Percentiles rank a stretch among this genome's conserved stretches.
phyloP scores from a whole-genome alignment of 2,329 filamentous ascomycete species.

The Leptographium galeiforme region DNA sequence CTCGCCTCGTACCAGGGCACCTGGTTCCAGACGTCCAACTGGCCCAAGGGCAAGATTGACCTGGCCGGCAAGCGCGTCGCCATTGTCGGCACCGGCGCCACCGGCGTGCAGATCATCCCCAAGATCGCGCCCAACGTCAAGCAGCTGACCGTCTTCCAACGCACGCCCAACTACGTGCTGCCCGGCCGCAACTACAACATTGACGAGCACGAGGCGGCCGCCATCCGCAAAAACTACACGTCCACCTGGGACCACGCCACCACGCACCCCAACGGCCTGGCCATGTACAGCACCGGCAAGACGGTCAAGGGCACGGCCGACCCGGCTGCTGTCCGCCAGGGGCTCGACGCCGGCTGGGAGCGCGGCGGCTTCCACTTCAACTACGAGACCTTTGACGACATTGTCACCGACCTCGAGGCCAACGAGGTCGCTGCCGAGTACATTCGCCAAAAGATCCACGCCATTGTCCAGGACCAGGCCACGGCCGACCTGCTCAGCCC shows the following conservation, averaged over 20 bases:
- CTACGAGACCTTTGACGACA: conserved; percentile 12
- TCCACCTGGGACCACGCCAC: neutral
- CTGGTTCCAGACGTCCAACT: conserved; percentile 48
- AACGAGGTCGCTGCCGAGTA: conserved; percentile 18
- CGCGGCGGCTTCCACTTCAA: conserved; percentile 5
- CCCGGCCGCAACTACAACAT: conserved; percentile 15
- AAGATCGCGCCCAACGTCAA: conserved; percentile 49
- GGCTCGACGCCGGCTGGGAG: conserved; percentile 5
- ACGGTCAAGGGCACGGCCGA: neutral
- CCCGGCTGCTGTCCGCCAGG: neutral
- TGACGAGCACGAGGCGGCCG: neutral
- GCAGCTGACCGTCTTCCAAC: conserved; percentile 66
- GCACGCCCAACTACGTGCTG: conserved; percentile 58
- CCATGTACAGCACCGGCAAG: conserved; percentile 3
- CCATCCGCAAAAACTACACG: neutral
- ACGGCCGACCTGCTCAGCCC: conserved; percentile 22
- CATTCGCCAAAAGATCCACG: conserved; percentile 21
- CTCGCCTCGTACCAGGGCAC: conserved; percentile 44
- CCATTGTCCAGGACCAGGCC: conserved; percentile 20
- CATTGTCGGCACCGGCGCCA: conserved; percentile 66
- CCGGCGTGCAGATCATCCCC: conserved; percentile 63
- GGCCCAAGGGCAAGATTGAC: conserved; percentile 38
- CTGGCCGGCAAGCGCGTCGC: conserved; percentile 55
- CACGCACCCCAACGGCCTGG: neutral
- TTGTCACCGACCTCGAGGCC: conserved; percentile 15